Base-by-base conservation (phyloP, 2,329 filamentous ascomycete genomes). In the Fusarium globosum region DNA sequence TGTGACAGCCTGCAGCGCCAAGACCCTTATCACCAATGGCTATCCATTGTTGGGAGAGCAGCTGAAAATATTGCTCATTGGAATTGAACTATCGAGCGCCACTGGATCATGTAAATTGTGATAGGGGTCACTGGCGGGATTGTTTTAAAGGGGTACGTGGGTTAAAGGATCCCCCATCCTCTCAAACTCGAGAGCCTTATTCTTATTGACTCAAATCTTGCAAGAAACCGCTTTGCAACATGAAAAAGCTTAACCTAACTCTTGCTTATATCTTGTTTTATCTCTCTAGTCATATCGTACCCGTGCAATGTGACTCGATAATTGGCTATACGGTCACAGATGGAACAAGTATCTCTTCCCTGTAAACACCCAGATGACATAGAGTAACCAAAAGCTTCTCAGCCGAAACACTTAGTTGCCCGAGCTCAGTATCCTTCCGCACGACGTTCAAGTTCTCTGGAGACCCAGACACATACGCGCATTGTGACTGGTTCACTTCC, bases 181-280 rank as follows among this genome's bases (percentile, higher is more conserved):
- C 46, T 33, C 28, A 13, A 33, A 23, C 7, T 7, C 46, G 7
- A 23, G 7, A 33, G 28, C 15, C 46, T 49, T 18, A 16, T 18
- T 18, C 16, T 16, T n/a, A 5, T 9, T 49, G 21, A 33, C 21
- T 8, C 7, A 7, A 9, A 18, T 9, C 4, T 49, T 18, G 4
- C 21, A 4, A 12, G 21, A 49, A 33, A 18, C 7, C 20, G 26
- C 10, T 16, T 16, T 6, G 7, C 15, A n/a, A 7, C 15, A 33
- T 49, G 46, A 7, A 33, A 0, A 6, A 3, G 18, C 3, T 6
- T 3, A 9, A 13, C 21, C 3, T 7, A n/a, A 18, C 9, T n/a
- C 15, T n/a, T 2, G 3, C 9, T 3, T 18, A 4, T 49, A 7
- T 49, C 4, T 12, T 7, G 0, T 3, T 49, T 0, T n/a, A 3